phyloP scores from a whole-genome alignment of 352 stramenopile genomes.

The Thraustochytrium striatum region DNA sequence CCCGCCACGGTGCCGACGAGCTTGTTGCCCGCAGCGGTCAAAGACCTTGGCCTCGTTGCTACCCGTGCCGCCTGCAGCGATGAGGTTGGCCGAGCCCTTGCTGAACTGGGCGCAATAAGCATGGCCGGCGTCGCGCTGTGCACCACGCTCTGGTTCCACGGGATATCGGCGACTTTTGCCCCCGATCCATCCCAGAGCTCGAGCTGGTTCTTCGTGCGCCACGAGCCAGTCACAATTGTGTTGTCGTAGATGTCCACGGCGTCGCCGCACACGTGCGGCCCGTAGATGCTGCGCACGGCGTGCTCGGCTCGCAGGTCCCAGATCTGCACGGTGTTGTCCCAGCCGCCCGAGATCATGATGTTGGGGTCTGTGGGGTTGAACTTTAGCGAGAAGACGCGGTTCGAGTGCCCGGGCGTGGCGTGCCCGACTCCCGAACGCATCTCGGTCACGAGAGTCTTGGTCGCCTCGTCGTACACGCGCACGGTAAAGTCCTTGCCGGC shows the following conservation, averaged over 20 bases:
- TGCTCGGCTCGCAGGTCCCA: conserved; percentile 78
- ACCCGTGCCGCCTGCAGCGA: conserved; percentile 74
- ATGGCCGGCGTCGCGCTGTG: conserved; percentile 69
- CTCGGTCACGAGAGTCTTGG: conserved; percentile 67
- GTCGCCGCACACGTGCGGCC: conserved; percentile 72
- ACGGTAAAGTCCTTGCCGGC: conserved; percentile 78
- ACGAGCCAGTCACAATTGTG: conserved; percentile 80
- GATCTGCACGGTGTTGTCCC: conserved; percentile 87
- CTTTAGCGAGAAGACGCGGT: conserved; percentile 83
- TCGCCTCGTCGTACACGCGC: conserved; percentile 80
- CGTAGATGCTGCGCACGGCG: conserved; percentile 79
- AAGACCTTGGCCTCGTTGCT: conserved; percentile 85
- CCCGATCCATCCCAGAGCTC: conserved; percentile 81
- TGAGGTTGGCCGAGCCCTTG: conserved; percentile 65
- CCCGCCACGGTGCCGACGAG: conserved; percentile 73
- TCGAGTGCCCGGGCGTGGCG: conserved; percentile 69
- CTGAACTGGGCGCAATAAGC: conserved; percentile 79
- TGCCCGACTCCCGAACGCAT: conserved; percentile 46
- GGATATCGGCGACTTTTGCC: conserved; percentile 67
- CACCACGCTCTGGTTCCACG: conserved; percentile 76
- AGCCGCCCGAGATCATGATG: conserved; percentile 72
- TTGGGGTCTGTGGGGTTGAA: conserved; percentile 62
- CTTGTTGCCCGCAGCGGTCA: conserved; percentile 63
- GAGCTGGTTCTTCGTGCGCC: conserved; percentile 77
- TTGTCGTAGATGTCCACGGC: conserved; percentile 56